Evolutionary conservation across 1,284 basidiomycete genomes (phyloP).

Genomic region (Inonotus obliquus): DNA sequence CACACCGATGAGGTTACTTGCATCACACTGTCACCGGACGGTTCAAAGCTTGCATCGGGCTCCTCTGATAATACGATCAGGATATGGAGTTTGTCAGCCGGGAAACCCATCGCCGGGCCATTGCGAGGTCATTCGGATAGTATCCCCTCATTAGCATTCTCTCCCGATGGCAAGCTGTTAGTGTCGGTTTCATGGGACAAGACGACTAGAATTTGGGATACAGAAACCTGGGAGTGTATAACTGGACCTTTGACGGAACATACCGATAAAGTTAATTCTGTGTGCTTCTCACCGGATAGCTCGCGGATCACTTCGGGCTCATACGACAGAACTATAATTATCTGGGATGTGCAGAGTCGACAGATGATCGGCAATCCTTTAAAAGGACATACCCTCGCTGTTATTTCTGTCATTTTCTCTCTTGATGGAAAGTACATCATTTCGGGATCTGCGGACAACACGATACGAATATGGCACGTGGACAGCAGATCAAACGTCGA

Average conservation of each 20-base stretch:
- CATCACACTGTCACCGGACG: slow-evolving; percentile 16
- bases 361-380: background rate
- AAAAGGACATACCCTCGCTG: background rate
- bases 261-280: slow-evolving; percentile 18
- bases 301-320: slow-evolving; percentile 14
- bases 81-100: slow-evolving; percentile 1
- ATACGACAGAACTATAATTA: slow-evolving; percentile 12
- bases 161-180: slow-evolving; percentile 23
- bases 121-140: slow-evolving; percentile 16
- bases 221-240: slow-evolving; percentile 1
- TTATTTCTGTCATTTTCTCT: background rate
- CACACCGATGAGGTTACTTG: slow-evolving; percentile 19
- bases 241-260: slow-evolving; percentile 10
- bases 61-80: slow-evolving; percentile 5
- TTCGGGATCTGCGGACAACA: background rate
- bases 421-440: background rate
- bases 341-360: slow-evolving; percentile 17
- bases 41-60: background rate
- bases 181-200: slow-evolving; percentile 22
- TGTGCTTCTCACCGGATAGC: slow-evolving; percentile 16
- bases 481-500: background rate
- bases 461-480: background rate
- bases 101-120: background rate
- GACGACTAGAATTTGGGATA: slow-evolving; percentile 11
- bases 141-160: slow-evolving; percentile 19